Evolutionary conservation across 192 early-diverging fungal species (phyloP).

Genomic region (Chytriomyces confervae): DNA sequence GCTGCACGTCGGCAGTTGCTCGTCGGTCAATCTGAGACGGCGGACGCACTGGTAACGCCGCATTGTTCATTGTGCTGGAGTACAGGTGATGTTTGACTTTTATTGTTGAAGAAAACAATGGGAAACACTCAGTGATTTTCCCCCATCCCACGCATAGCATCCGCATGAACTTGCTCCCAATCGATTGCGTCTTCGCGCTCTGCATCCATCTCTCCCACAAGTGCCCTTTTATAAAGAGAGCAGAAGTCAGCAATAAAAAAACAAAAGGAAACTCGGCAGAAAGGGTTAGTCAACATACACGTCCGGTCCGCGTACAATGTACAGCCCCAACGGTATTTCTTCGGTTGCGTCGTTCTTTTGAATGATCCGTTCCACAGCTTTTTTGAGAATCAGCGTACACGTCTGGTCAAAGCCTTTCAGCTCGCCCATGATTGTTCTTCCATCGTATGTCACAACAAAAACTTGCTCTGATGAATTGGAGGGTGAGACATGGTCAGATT

Average conservation of each 20-base stretch:
- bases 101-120: too few species aligned
- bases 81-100: not conserved
- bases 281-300: not conserved
- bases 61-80: not conserved
- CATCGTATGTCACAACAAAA: slow-evolving; percentile 26
- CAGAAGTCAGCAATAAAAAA: not conserved
- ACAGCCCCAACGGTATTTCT: slow-evolving; percentile 23
- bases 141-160: slow-evolving; percentile 16
- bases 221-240: slow-evolving; percentile 1
- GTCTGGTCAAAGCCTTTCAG: slow-evolving; percentile 31
- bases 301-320: slow-evolving; percentile 23
- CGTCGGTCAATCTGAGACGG: slow-evolving; percentile 18
- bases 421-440: slow-evolving; percentile 26
- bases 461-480: slow-evolving; percentile 13
- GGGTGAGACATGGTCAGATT: not conserved
- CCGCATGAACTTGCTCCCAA: slow-evolving; percentile 26
- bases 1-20: not conserved
- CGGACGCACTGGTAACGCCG: not conserved
- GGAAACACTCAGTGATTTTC: not conserved
- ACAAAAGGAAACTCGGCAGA: not conserved
- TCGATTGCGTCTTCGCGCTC: slow-evolving; percentile 28
- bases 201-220: slow-evolving; percentile 19
- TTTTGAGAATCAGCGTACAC: slow-evolving; percentile 26
- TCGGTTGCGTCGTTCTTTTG: slow-evolving; percentile 19
- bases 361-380: slow-evolving; percentile 28